These are phyloP conservation scores for Anthracocystis walkeri DNA, from an alignment of 1,284 basidiomycete genomes.

Conservation along the genomic window DNA sequence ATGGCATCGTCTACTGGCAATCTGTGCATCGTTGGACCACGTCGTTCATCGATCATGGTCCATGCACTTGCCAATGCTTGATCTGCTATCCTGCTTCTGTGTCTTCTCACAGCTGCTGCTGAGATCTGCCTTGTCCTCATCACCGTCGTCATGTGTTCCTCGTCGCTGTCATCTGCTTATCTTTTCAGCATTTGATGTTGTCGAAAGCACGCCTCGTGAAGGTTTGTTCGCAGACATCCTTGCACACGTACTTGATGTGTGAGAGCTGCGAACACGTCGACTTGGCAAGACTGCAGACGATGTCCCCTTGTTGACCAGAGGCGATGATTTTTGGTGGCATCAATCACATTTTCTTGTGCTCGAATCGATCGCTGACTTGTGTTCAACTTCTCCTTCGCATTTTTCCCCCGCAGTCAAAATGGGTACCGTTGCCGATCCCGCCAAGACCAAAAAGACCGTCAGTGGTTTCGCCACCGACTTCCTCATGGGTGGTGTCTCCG, in stretches of 20 bases:
- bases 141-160: background rate
- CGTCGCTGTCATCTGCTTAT: background rate
- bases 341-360: background rate
- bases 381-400: conserved; percentile 10
- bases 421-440: conserved; percentile 61
- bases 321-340: background rate
- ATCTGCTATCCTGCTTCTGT: background rate
- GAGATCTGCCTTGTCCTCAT: no score
- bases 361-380: conserved; percentile 2
- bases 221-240: background rate
- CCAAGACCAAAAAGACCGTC: conserved; percentile 60
- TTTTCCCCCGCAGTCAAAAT: conserved; percentile 46
- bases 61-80: background rate
- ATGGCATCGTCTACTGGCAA: background rate
- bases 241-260: background rate
- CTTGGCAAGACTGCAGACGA: background rate
- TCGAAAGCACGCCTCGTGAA: background rate
- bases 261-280: background rate
- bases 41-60: background rate
- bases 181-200: background rate
- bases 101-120: background rate
- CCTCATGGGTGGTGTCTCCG: conserved; percentile 70
- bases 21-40: background rate
- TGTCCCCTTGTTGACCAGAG: no score
- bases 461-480: conserved; percentile 67